These are phyloP conservation scores for Irineochytrium annulatum DNA, from an alignment of 192 early-diverging fungal genomes.

Conservation along the genomic window DNA sequence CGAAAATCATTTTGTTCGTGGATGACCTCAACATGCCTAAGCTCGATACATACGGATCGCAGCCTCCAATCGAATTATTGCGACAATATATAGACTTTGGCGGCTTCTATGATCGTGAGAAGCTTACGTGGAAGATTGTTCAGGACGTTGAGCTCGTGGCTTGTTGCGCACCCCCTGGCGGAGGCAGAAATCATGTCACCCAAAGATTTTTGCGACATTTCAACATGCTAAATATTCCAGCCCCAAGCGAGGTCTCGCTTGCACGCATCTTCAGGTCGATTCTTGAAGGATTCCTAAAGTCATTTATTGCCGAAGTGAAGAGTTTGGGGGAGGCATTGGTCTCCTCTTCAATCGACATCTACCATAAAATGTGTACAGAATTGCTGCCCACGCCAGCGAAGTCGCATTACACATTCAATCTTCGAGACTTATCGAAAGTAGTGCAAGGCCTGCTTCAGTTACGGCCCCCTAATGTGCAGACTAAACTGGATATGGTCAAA, in stretches of 20 bases:
- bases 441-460: constrained; percentile 55
- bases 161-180: constrained; percentile 58
- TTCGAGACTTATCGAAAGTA: constrained; percentile 56
- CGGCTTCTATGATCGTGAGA: constrained; percentile 60
- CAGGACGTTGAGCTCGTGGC: constrained; percentile 52
- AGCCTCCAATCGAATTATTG: constrained; percentile 56
- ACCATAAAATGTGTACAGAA: constrained; percentile 56
- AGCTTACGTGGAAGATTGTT: constrained; percentile 53
- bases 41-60: constrained; percentile 49
- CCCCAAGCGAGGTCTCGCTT: constrained; percentile 46
- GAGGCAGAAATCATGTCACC: constrained; percentile 52
- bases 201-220: constrained; percentile 55
- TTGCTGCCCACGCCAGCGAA: constrained; percentile 57
- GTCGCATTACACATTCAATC: constrained; percentile 61
- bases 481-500: constrained; percentile 48
- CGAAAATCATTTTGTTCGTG: constrained; percentile 56
- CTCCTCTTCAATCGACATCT: constrained; percentile 54
- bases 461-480: constrained; percentile 28
- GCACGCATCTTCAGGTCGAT: constrained; percentile 54
- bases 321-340: constrained; percentile 47
- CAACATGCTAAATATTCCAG: constrained; percentile 55
- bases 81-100: constrained; percentile 54
- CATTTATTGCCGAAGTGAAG: constrained; percentile 46
- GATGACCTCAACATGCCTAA: constrained; percentile 66
- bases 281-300: constrained; percentile 54